Base-by-base conservation (phyloP, 2,329 filamentous ascomycete genomes). In the Neonectria ditissima region DNA sequence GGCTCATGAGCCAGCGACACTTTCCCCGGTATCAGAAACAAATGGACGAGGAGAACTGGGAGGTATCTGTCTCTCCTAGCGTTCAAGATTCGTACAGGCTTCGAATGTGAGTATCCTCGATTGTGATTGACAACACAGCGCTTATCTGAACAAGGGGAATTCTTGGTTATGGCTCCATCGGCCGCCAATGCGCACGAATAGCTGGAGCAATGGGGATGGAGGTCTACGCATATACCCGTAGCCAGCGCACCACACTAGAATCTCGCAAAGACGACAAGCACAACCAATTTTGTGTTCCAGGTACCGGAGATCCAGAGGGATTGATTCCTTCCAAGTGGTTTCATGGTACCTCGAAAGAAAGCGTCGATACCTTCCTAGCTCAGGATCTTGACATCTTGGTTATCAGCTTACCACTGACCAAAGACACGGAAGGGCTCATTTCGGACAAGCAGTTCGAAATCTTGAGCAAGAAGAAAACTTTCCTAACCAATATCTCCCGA, bases 201-300 rank as follows among this genome's bases (percentile, higher is more conserved):
- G 84, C 83, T 2, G 78, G 82, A 18, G 87, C 87, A 2, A 75
- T 91, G 70, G 91, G 90, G 5, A 90, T 91, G 85, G 80, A 87
- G 47, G 85, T 93, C 1, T 81, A 91, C 68, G 91, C 89, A 1
- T 91, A 89, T 76, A 92, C 90, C 0, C 86, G 87, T 0, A 84
- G 81, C 2, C 85, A 88, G 0, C 86, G 87, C 37, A 69, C 80
- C 2, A 91, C 89, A 0, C 81, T 86, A 0, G 87, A 87, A 59
- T 86, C 85, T 11, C 84, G 83, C 55, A 79, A 76, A 45, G 87
- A 92, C 72, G 75, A 77, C 8, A 79, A 76, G 44, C 87, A 92
- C 71, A 75, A 77, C 9, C 86, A 87, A 14, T 92, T 88, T 75
- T 86, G 87, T 65, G 84, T 92, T 0, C 88, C 89, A 2, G 86